phyloP scores from a whole-genome alignment of 2,329 filamentous ascomycete species.

The Trichoderma atrobrunneum region DNA sequence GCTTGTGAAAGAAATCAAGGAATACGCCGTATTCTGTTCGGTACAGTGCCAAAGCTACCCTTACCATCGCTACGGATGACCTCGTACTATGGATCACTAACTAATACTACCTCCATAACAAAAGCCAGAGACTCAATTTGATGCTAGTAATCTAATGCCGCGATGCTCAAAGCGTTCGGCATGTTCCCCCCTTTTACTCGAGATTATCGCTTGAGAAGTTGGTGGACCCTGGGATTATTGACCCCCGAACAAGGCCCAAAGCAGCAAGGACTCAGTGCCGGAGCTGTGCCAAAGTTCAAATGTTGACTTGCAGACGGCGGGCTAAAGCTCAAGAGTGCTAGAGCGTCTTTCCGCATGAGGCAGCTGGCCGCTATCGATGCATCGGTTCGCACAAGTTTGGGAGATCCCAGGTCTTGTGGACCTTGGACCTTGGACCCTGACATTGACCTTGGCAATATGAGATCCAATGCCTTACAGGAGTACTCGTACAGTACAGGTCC shows the following conservation, averaged over 20 bases:
- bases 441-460: too few species aligned
- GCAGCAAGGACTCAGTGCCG: neutral
- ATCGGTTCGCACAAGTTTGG: neutral
- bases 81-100: too few species aligned
- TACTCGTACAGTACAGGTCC: neutral
- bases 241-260: neutral
- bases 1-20: too few species aligned
- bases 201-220: neutral
- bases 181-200: neutral
- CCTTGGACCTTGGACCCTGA: too few species aligned
- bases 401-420: neutral
- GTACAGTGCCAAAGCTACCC: neutral
- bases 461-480: too few species aligned
- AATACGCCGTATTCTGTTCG: too few species aligned
- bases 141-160: neutral
- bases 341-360: neutral
- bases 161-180: neutral
- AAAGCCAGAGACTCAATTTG: neutral
- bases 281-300: neutral
- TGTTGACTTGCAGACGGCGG: neutral
- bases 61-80: too few species aligned
- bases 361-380: neutral
- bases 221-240: neutral
- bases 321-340: neutral
- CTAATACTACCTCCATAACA: too few species aligned